Percentiles rank a stretch among this genome's conserved stretches.
Evolutionary conservation across 2,329 filamentous ascomycete species (phyloP).

Genomic region (Sporothrix brasiliensis): DNA sequence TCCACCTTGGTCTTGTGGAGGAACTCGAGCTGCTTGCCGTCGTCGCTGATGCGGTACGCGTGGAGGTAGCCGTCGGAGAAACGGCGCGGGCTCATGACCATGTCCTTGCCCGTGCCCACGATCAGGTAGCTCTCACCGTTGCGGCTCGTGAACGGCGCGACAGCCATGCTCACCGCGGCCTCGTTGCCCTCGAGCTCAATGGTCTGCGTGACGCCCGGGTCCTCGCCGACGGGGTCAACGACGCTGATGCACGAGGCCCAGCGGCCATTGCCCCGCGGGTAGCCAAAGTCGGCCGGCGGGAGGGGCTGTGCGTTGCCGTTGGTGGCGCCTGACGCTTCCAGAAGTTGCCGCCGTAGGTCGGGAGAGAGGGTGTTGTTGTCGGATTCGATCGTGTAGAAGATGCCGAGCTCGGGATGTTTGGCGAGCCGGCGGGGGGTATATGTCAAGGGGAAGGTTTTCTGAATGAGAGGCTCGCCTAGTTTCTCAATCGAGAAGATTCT

Average conservation of each 20-base stretch:
- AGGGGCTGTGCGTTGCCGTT: constrained; percentile 73
- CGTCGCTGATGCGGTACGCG: constrained; percentile 85
- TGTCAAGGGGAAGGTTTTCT: constrained; percentile 80
- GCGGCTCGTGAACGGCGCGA: constrained; percentile 84
- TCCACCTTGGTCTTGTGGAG: constrained; percentile 96
- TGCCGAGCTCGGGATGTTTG: constrained; percentile 81
- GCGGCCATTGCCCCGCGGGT: constrained; percentile 77
- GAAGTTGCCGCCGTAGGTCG: constrained; percentile 72
- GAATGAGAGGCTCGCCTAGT: constrained; percentile 79
- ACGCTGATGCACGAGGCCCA: constrained; percentile 97
- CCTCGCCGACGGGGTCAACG: constrained; percentile 77
- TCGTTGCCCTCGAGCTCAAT: constrained; percentile 88
- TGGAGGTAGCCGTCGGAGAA: constrained; percentile 83
- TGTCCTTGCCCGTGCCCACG: constrained; percentile 90
- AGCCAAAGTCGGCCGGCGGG: constrained; percentile 82
- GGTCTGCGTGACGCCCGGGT: constrained; percentile 69
- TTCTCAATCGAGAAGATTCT: constrained; percentile 92
- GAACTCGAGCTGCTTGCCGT: constrained; percentile 86
- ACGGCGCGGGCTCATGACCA: constrained; percentile 75
- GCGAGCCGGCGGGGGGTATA: constrained; percentile 90
- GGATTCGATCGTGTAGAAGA: constrained; percentile 92
- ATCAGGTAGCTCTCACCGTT: constrained; percentile 89
- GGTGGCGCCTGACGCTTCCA: constrained; percentile 69
- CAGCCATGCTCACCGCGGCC: constrained; percentile 81
- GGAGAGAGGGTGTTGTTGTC: constrained; percentile 90